Conservation (phyloP, 2,329 filamentous ascomycete species). For the Elsinoe australis region DNA sequence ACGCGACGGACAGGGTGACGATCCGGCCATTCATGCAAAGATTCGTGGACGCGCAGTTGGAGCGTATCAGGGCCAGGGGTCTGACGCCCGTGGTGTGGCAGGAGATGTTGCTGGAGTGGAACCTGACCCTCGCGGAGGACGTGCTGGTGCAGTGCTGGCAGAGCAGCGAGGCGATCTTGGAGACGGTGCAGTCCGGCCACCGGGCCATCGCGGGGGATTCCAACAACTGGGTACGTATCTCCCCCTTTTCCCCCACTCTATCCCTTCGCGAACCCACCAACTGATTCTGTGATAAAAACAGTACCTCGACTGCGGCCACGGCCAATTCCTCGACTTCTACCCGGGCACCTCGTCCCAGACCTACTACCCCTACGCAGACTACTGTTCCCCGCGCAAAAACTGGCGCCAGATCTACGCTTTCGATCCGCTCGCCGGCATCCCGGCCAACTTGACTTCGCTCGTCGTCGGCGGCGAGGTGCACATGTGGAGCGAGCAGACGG, state of each 20-base stretch:
- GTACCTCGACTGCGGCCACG: conserved; percentile 78
- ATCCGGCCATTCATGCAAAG: conserved; percentile 69
- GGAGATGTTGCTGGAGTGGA: conserved; percentile 74
- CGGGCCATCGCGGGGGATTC: conserved; percentile 69
- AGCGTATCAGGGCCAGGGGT: conserved; percentile 54
- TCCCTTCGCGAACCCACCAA: too few relatives aligned
- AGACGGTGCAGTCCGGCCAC: conserved; percentile 56
- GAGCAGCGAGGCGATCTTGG: conserved; percentile 53
- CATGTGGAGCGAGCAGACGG: conserved; percentile 72
- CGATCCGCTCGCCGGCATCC: conserved; percentile 61
- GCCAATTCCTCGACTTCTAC: conserved; percentile 67
- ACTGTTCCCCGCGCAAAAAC: conserved; percentile 71
- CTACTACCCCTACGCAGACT: conserved; percentile 70
- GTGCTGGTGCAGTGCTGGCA: conserved; percentile 76
- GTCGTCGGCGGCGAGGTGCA: conserved; percentile 76
- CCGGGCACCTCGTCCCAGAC: conserved; percentile 43
- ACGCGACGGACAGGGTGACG: conserved; percentile 56
- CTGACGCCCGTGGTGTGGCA: conserved; percentile 79
- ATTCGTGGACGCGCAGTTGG: conserved; percentile 65
- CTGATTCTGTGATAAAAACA: conserved; percentile 29
- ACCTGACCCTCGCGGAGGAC: conserved; percentile 61
- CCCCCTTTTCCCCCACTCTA: not conserved
- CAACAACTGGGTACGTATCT: conserved; percentile 60
- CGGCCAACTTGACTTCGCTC: conserved; percentile 53
- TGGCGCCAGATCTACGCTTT: conserved; percentile 78